Evolutionary conservation across 2,329 filamentous ascomycete genomes (phyloP), one percentile per base, ranked within the genome.

Genomic region (Myriosclerotinia curreyana): DNA sequence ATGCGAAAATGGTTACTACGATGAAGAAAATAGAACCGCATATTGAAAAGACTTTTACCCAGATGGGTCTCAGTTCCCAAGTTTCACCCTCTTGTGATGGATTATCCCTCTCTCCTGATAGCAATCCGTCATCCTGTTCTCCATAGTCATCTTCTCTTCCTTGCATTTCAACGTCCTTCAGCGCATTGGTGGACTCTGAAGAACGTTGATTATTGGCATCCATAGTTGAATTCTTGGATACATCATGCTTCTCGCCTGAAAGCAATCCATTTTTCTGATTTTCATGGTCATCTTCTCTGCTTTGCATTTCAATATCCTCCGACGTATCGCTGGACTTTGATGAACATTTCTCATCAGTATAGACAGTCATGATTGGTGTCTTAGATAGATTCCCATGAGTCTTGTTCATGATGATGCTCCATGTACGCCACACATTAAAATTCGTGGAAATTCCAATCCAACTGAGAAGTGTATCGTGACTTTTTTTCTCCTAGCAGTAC

Each of bases 31-130:
- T 6, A 5, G 28, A 31, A 31, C 28, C 28, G 28, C 28, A 31
- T 31, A 31, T 60, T 0, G 72, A 72, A 11, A 64, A 49, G 20
- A 66, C 49, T 48, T 74, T 66, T 1, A 64, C 70, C 72, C 72
- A 74, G 25, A 66, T 64, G 2, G 72, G 71, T 42, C 72, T 70
- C 42, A 74, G 60, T 66, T 73, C 71, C 71, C 70, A 73, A 69
- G 69, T 70, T 36, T 68, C 66, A 5, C 67, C 15, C 15, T 68
- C 62, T n/a, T 44, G 55, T 14, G 53, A 58, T n/a, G 50, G 60
- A 9, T 71, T 66, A 15, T 61, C 17, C n/a, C 31, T 62, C 20
- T 44, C n/a, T 11, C 34, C 40, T 15, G 36, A 25, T 20, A 54
- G 36, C 20, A 52, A 25, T 42, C 38, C 34, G 28, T 51, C 67